These are phyloP conservation scores for Leptographium radiaticola DNA, from an alignment of 2,329 filamentous ascomycete genomes.

Conservation along the genomic window DNA sequence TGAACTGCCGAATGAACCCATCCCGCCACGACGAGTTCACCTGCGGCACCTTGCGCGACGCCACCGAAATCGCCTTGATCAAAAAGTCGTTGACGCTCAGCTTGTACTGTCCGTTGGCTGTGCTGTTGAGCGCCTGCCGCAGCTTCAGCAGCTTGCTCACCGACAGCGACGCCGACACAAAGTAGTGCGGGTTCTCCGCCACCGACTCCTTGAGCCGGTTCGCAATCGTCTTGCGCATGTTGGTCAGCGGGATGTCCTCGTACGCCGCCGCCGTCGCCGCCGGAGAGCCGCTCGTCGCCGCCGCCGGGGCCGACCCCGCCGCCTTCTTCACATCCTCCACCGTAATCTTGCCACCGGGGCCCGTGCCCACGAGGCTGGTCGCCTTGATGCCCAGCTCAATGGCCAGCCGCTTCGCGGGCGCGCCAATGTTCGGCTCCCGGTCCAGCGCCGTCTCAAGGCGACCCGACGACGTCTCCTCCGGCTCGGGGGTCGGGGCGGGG, in stretches of 20 bases:
- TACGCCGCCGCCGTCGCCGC: constrained; percentile 49
- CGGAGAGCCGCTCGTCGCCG: constrained; percentile 15
- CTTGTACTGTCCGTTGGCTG: constrained; percentile 89
- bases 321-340: constrained; percentile 89
- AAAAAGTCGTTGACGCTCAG: constrained; percentile 99
- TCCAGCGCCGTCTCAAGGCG: constrained; percentile 75
- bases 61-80: constrained; percentile 85
- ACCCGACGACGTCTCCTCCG: constrained; percentile 57
- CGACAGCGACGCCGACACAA: constrained; percentile 80
- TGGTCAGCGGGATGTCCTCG: constrained; percentile 71
- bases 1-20: constrained; percentile 85
- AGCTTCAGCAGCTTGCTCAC: constrained; percentile 95
- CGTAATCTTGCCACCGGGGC: constrained; percentile 75
- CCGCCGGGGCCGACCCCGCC: constrained; percentile 30
- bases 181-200: constrained; percentile 96
- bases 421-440: constrained; percentile 60
- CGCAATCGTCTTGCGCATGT: constrained; percentile 98
- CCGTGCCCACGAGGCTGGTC: constrained; percentile 68
- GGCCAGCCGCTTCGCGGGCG: constrained; percentile 68
- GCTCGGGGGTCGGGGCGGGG: constrained; percentile 37
- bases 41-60: constrained; percentile 83
- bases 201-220: constrained; percentile 78
- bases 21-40: constrained; percentile 95
- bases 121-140: constrained; percentile 80
- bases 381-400: constrained; percentile 65